Evolutionary conservation across 2,329 filamentous ascomycete genomes (phyloP).

Genomic region (Biscogniauxia mediterranea): DNA sequence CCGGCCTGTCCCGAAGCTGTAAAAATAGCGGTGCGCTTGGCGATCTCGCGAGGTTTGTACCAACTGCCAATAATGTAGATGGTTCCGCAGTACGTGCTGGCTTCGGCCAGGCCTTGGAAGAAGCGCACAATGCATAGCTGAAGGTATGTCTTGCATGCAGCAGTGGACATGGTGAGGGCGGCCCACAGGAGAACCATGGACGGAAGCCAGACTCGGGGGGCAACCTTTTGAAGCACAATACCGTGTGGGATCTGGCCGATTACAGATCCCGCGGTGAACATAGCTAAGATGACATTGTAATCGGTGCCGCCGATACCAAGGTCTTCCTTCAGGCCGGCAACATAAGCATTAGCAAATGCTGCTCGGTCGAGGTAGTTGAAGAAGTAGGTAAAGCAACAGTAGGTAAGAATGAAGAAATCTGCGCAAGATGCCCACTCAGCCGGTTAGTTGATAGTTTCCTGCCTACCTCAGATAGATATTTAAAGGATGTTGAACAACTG

Average conservation of each 20-base stretch:
- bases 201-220: slow-evolving; percentile 47
- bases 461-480: not conserved
- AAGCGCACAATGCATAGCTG: slow-evolving; percentile 41
- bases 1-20: slow-evolving; percentile 51
- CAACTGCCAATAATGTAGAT: slow-evolving; percentile 29
- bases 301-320: slow-evolving; percentile 38
- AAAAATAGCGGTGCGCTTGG: slow-evolving; percentile 53
- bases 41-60: slow-evolving; percentile 53
- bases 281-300: slow-evolving; percentile 37
- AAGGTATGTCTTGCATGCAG: slow-evolving; percentile 31
- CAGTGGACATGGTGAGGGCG: slow-evolving; percentile 37
- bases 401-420: slow-evolving; percentile 32
- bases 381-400: slow-evolving; percentile 36
- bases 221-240: slow-evolving; percentile 46
- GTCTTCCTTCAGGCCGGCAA: slow-evolving; percentile 40
- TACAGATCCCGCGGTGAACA: slow-evolving; percentile 31
- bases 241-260: slow-evolving; percentile 44
- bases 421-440: not conserved
- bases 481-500: too few species aligned
- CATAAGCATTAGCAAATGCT: slow-evolving; percentile 44
- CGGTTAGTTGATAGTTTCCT: slow-evolving; percentile 23
- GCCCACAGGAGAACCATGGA: slow-evolving; percentile 48
- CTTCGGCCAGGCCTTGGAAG: slow-evolving; percentile 45
- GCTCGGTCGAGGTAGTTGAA: slow-evolving; percentile 43
- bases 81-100: slow-evolving; percentile 24